These are phyloP conservation scores for Fusarium sp. DNA, from an alignment of 2,329 filamentous ascomycete species.

Conservation along the genomic window DNA sequence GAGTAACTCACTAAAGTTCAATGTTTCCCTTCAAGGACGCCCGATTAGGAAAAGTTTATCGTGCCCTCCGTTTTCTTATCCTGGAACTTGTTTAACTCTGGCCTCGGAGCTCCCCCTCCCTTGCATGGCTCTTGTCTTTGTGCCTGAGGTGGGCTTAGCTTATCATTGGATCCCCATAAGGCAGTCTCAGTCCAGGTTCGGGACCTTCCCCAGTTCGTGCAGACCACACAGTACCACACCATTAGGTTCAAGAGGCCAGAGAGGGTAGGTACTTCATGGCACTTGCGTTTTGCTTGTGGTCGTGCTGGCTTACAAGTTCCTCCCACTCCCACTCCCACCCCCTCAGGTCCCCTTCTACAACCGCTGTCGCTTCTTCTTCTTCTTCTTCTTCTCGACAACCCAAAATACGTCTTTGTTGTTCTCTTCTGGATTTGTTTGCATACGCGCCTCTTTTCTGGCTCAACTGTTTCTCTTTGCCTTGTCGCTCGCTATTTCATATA, in stretches of 20 bases:
- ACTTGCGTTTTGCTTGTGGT: constrained; percentile 13
- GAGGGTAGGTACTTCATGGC: constrained; percentile 18
- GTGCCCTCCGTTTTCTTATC: constrained; percentile 8
- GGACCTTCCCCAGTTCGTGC: constrained; percentile 26
- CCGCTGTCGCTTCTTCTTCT: constrained; percentile 1
- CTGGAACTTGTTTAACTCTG: constrained; percentile 12
- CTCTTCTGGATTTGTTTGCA: constrained; percentile 8
- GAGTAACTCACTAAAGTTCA: not conserved
- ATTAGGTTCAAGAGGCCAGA: not conserved
- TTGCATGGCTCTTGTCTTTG: constrained; percentile 27
- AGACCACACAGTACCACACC: constrained; percentile 21
- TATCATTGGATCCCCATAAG: constrained; percentile 14
- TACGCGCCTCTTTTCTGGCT: constrained; percentile 23
- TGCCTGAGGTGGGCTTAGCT: constrained; percentile 25
- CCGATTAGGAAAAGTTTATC: constrained; percentile 27
- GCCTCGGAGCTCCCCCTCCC: constrained; percentile 8
- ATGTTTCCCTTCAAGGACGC: constrained; percentile 14
- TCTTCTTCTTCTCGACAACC: constrained; percentile 11
- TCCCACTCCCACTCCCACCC: constrained; percentile 24
- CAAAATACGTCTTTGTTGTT: constrained; percentile 11
- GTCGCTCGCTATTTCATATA: constrained; percentile 20
- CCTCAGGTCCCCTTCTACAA: constrained; percentile 16
- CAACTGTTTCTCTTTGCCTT: constrained; percentile 3
- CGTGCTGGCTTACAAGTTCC: constrained; percentile 34
- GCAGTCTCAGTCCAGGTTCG: not conserved